Percentiles rank a stretch among this genome's conserved stretches.
These are phyloP conservation scores for Trypanosomatidae sp. DNA, from an alignment of 208 protist genomes.

Conservation along the genomic window DNA sequence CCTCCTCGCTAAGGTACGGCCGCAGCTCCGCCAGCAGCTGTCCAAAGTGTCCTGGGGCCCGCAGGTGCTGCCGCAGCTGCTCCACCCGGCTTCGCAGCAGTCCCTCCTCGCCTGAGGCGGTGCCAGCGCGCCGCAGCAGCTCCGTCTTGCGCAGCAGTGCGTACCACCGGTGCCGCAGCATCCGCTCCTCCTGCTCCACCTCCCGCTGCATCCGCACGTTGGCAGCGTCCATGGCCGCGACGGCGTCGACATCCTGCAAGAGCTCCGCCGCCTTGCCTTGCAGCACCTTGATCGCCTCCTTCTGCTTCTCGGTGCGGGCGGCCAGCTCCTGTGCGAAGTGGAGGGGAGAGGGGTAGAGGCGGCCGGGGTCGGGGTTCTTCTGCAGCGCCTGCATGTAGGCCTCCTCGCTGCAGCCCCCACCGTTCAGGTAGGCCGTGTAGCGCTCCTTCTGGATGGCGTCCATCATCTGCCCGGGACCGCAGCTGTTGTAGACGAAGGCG, in stretches of 20 bases:
- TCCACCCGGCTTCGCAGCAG: slow-evolving; percentile 35
- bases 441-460: slow-evolving; percentile 64
- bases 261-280: slow-evolving; percentile 37
- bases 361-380: slow-evolving; percentile 52
- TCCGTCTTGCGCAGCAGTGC: slow-evolving; percentile 51
- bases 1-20: slow-evolving; percentile 50
- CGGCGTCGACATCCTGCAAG: slow-evolving; percentile 33
- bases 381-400: slow-evolving; percentile 52
- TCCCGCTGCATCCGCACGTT: slow-evolving; percentile 36
- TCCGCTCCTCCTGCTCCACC: slow-evolving; percentile 52
- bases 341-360: slow-evolving; percentile 55
- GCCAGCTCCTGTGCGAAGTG: slow-evolving; percentile 78
- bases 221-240: slow-evolving; percentile 42
- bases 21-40: slow-evolving; percentile 43
- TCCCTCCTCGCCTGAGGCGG: slow-evolving; percentile 36
- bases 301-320: slow-evolving; percentile 55
- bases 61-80: slow-evolving; percentile 46
- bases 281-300: slow-evolving; percentile 36
- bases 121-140: slow-evolving; percentile 44
- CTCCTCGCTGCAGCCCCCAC: slow-evolving; percentile 53
- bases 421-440: slow-evolving; percentile 49
- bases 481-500: slow-evolving; percentile 78
- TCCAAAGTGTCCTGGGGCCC: slow-evolving; percentile 39
- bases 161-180: slow-evolving; percentile 66
- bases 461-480: slow-evolving; percentile 42